A percentile compares a stretch with the other conserved stretches of the same genome.
phyloP scores from a whole-genome alignment of 2,329 filamentous ascomycete species.

The Penicillium corylophilum region DNA sequence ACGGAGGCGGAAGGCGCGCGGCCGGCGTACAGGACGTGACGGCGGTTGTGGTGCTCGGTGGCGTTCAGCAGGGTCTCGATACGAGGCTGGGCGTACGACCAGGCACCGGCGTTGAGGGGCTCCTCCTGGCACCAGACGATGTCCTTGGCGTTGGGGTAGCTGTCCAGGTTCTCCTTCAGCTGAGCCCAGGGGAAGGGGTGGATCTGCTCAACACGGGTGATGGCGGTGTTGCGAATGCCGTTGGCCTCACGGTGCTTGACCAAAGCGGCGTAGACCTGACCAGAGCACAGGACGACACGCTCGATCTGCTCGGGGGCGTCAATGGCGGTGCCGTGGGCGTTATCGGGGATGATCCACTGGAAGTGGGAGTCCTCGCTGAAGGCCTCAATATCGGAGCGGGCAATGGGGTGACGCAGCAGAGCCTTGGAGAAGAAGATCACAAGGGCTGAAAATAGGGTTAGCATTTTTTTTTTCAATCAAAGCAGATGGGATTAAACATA shows the following conservation, averaged over 20 bases:
- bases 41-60: slow-evolving; percentile 86
- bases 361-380: slow-evolving; percentile 92
- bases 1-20: slow-evolving; percentile 91
- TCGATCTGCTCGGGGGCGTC: slow-evolving; percentile 82
- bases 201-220: slow-evolving; percentile 94
- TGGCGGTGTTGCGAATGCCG: slow-evolving; percentile 83
- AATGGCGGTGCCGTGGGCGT: slow-evolving; percentile 75
- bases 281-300: slow-evolving; percentile 89
- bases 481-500: slow-evolving; percentile 44
- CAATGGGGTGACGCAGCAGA: slow-evolving; percentile 87
- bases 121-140: slow-evolving; percentile 98
- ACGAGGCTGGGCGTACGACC: slow-evolving; percentile 95
- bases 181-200: slow-evolving; percentile 99
- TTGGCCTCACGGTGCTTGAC: slow-evolving; percentile 87
- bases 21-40: slow-evolving; percentile 95
- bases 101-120: slow-evolving; percentile 93
- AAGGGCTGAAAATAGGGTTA: slow-evolving; percentile 59
- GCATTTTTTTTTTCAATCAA: slow-evolving; percentile 6
- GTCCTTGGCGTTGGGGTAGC: slow-evolving; percentile 94
- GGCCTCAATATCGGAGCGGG: slow-evolving; percentile 84
- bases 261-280: slow-evolving; percentile 89
- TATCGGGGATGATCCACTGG: slow-evolving; percentile 92
- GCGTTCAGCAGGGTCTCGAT: slow-evolving; percentile 95
- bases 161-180: slow-evolving; percentile 93
- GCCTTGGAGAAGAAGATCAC: slow-evolving; percentile 99